These are phyloP conservation scores for Fragaria vesca DNA, from an alignment of 306 rosid species.

Conservation along the genomic window DNA sequence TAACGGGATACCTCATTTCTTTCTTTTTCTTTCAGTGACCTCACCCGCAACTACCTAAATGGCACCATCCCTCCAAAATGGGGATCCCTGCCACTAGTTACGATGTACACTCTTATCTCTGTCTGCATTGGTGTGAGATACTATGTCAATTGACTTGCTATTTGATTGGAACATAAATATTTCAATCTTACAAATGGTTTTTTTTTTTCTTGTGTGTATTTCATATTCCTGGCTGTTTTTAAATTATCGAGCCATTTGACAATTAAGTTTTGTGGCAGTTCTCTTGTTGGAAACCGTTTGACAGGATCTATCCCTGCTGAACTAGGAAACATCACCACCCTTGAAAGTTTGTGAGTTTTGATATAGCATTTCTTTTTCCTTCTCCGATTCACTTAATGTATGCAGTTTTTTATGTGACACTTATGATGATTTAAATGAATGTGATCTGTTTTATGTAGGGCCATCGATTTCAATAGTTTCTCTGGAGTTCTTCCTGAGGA, in stretches of 20 bases:
- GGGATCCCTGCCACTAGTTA: constrained; percentile 20
- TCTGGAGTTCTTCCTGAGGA: constrained; percentile 57
- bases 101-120: neutral
- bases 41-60: constrained; percentile 35
- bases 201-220: neutral
- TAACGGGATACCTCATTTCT: neutral
- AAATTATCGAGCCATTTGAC: neutral
- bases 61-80: constrained; percentile 37
- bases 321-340: constrained; percentile 57
- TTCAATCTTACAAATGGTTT: neutral
- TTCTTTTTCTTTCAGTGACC: constrained; percentile 29
- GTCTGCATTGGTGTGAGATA: neutral
- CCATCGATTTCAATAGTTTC: constrained; percentile 52
- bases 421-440: neutral
- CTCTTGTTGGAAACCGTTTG: constrained; percentile 52
- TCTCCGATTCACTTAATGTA: neutral
- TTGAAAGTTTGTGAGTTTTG: constrained; percentile 62
- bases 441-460: constrained; percentile 37
- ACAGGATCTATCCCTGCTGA: constrained; percentile 68
- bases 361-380: neutral
- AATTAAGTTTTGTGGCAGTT: constrained; percentile 32
- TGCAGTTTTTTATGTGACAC: neutral
- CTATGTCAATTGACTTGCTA: neutral
- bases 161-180: neutral
- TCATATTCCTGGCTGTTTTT: neutral